Conservation (phyloP, 192 early-diverging fungal genomes). For the Coemansia sp. region DNA sequence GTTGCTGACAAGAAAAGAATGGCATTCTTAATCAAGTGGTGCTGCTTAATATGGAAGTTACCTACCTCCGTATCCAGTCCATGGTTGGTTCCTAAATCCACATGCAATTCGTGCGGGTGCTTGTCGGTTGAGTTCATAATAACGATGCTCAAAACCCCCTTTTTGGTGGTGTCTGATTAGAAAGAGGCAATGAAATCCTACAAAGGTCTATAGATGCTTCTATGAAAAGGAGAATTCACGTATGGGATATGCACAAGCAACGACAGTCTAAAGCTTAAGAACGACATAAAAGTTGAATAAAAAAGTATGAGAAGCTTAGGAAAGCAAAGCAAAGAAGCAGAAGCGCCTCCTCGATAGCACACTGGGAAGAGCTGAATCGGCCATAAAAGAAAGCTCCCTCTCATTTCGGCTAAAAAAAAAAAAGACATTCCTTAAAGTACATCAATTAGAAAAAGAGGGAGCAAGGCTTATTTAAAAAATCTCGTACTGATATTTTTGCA, state of each 20-base stretch:
- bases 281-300: not conserved
- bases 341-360: not conserved
- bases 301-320: not conserved
- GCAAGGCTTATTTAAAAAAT: not conserved
- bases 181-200: not conserved
- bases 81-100: slow-evolving; percentile 7
- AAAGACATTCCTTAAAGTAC: not conserved
- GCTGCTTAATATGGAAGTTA: slow-evolving; percentile 1
- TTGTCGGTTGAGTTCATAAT: not conserved
- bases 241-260: slow-evolving; percentile 2
- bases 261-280: not conserved
- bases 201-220: not conserved
- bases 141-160: not conserved
- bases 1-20: not conserved
- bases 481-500: not conserved
- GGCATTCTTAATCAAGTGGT: not conserved
- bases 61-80: slow-evolving; percentile 32
- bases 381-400: too few species aligned
- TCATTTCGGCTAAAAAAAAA: not conserved
- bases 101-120: not conserved
- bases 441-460: not conserved
- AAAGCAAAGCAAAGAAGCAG: not conserved
- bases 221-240: not conserved
- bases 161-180: not conserved
- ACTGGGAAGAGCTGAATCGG: not conserved